phyloP scores from a whole-genome alignment of 495 filamentous ascomycete species.

The Penicillium cinerascens region DNA sequence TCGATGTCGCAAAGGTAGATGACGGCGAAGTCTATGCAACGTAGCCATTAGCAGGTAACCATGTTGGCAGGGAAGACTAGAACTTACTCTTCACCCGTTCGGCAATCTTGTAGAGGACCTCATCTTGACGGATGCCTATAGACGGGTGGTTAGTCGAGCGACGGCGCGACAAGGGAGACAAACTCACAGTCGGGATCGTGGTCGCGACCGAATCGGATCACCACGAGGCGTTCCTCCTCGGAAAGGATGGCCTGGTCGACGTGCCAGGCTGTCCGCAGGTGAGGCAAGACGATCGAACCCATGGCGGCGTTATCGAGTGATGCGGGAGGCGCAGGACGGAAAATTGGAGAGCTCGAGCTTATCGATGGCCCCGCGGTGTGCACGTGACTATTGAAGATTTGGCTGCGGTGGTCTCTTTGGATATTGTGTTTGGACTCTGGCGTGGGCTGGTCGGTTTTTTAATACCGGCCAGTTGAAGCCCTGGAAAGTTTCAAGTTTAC shows the following conservation, averaged over 20 bases:
- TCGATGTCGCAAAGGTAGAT: constrained; percentile 98
- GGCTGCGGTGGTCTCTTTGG: not conserved
- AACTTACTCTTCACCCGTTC: constrained; percentile 44
- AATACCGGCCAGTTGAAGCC: not conserved
- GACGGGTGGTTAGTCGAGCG: constrained; percentile 15
- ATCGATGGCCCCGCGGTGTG: constrained; percentile 21
- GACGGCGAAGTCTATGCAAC: constrained; percentile 57
- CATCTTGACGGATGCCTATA: constrained; percentile 82
- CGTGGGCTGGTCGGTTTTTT: not conserved
- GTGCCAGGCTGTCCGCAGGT: constrained; percentile 91
- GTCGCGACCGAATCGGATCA: constrained; percentile 88
- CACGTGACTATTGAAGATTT: constrained; percentile 17
- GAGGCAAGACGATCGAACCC: constrained; percentile 91
- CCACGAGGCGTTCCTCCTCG: constrained; percentile 94
- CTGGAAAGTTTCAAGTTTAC: too few species aligned
- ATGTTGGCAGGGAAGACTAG: not conserved
- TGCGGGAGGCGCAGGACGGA: not conserved
- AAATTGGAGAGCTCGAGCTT: constrained; percentile 17
- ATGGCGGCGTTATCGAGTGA: constrained; percentile 42
- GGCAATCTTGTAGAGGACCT: constrained; percentile 76
- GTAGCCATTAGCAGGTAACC: not conserved
- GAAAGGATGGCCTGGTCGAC: constrained; percentile 91
- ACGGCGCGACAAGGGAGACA: not conserved
- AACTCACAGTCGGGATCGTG: constrained; percentile 59
- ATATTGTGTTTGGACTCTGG: not conserved